Percentiles rank a stretch among this genome's conserved stretches.
phyloP scores from a whole-genome alignment of 345 rosid species.

The Sisymbrium irio region DNA sequence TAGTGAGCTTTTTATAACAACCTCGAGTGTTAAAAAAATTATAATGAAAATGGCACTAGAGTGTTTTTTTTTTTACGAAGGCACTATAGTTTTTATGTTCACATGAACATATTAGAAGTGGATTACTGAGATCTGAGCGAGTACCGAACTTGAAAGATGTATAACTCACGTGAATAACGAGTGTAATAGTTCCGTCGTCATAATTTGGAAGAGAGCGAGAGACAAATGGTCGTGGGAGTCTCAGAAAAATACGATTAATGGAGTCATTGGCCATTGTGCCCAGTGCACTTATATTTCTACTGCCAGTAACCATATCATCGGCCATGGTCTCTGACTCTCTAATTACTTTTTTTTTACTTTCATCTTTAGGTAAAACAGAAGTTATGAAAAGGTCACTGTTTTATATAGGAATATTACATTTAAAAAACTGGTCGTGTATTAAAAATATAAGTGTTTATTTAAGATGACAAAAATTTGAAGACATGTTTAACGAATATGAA shows the following conservation, averaged over 20 bases:
- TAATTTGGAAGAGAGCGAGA: background rate
- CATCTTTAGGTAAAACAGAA: background rate
- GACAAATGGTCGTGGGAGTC: background rate
- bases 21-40: too few species aligned
- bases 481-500: background rate
- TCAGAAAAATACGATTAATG: background rate
- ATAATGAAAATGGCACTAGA: too few species aligned
- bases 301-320: background rate
- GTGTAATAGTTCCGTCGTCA: background rate
- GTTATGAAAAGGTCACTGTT: background rate
- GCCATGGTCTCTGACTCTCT: background rate
- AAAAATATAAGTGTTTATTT: background rate
- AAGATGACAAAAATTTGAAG: background rate
- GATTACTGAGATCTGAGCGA: background rate
- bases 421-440: background rate
- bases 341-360: background rate
- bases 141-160: background rate
- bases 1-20: too few species aligned
- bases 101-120: background rate
- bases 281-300: background rate
- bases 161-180: conserved; percentile 24
- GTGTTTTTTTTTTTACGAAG: too few species aligned
- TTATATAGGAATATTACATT: background rate
- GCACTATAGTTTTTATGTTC: background rate
- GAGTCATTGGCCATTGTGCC: background rate